These are phyloP conservation scores for Scedosporium dehoogii DNA, from an alignment of 2,329 filamentous ascomycete species.

Conservation along the genomic window DNA sequence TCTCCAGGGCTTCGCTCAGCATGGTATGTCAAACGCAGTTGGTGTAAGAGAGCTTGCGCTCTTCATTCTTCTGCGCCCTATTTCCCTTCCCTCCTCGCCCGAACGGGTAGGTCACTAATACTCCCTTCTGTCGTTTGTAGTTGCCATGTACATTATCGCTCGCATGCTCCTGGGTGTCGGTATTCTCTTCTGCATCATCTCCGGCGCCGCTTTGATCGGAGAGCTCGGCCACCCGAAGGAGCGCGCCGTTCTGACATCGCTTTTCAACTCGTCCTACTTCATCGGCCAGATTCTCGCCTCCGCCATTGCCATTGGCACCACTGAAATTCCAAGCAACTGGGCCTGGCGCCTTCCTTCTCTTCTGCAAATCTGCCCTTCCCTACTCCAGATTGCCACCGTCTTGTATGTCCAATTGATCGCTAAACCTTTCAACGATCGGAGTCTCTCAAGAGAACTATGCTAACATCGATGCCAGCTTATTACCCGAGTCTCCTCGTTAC, in stretches of 20 bases:
- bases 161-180: constrained; percentile 51
- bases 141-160: constrained; percentile 48
- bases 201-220: constrained; percentile 47
- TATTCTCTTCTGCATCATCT: constrained; percentile 49
- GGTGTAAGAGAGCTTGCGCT: background rate
- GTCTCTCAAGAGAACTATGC: background rate
- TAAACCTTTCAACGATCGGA: background rate
- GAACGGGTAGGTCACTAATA: background rate
- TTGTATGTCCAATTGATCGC: background rate
- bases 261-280: constrained; percentile 48
- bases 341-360: constrained; percentile 30
- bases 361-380: constrained; percentile 30
- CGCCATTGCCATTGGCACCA: constrained; percentile 35
- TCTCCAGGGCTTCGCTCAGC: constrained; percentile 41
- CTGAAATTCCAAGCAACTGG: constrained; percentile 19
- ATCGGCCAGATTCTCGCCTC: constrained; percentile 40
- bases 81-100: background rate
- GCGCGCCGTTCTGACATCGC: constrained; percentile 44
- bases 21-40: constrained; percentile 17
- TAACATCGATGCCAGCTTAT: constrained; percentile 11
- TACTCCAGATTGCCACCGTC: constrained; percentile 24
- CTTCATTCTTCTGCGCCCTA: background rate
- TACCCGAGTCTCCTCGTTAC: constrained; percentile 23
- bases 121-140: constrained; percentile 9
- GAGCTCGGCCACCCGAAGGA: constrained; percentile 53